Conservation (phyloP, 2,329 filamentous ascomycete species). For the Alternaria longipes region DNA sequence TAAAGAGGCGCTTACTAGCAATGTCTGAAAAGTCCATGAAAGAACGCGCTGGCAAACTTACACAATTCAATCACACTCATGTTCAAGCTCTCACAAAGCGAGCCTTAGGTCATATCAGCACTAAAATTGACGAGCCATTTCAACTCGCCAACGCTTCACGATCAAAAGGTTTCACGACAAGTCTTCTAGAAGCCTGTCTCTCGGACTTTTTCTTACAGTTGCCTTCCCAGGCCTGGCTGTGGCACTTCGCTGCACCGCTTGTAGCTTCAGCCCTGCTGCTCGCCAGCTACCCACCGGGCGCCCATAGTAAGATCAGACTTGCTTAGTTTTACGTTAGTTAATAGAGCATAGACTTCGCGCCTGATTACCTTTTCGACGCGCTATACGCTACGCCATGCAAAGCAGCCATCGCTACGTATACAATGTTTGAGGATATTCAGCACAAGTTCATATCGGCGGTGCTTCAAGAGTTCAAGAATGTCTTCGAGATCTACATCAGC, state of each 20-base stretch:
- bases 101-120: not conserved
- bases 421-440: conserved; percentile 8
- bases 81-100: conserved; percentile 7
- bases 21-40: conserved; percentile 1
- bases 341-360: conserved; percentile 16
- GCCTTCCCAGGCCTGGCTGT: conserved; percentile 34
- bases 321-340: not conserved
- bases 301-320: conserved; percentile 28
- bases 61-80: conserved; percentile 21
- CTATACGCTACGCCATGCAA: conserved; percentile 15
- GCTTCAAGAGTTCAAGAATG: not conserved
- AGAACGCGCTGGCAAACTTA: conserved; percentile 1
- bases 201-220: conserved; percentile 29
- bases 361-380: conserved; percentile 14
- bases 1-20: conserved; percentile 8
- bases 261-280: conserved; percentile 37
- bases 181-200: conserved; percentile 29
- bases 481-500: not conserved
- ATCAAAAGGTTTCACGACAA: conserved; percentile 22
- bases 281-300: conserved; percentile 31
- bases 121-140: conserved; percentile 8
- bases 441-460: conserved; percentile 12
- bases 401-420: conserved; percentile 15
- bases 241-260: conserved; percentile 31
- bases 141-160: conserved; percentile 27